Evolutionary conservation across 2,329 filamentous ascomycete genomes (phyloP), one percentile per base, ranked within the genome.

Genomic region (Zymoseptoria passerinii): DNA sequence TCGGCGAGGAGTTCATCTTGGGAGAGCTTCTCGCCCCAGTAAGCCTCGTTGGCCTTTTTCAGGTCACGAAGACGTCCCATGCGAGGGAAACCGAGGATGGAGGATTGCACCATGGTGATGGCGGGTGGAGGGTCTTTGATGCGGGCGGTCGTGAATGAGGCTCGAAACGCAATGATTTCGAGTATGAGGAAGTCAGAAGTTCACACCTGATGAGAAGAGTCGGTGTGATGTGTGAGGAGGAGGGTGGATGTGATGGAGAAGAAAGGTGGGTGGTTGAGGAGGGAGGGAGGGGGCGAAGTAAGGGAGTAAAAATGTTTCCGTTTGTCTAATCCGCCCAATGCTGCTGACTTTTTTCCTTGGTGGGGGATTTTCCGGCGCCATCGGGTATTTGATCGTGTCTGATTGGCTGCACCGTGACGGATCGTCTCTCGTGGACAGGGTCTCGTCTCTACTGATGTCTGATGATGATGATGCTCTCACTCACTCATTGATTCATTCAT

Each of bases 31-130:
- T 88, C 92, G 72, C 81, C 88, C 94, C 94, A 99, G 80, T 87
- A 99, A 77, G 92, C 90, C 80, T 99, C 94, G 68, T 92, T 99
- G 74, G 94, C 94, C 87, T 99, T 99, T 88, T 99, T 99, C 77
- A 99, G 86, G 84, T 99, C 94, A 86, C 94, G 91, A 80, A 95
- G 89, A 73, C 84, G 89, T 80, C 94, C 94, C 90, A 97, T 96
- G 75, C 94, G 92, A 77, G 94, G 94, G 85, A 99, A 99, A 81
- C 94, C 94, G 77, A 99, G 88, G 77, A 99, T 83, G 69, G 94
- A 83, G 66, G 78, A 80, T 66, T 79, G 76, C 58, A 80, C 78
- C 78, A 80, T 80, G 55, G 60, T 72, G 66, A 52, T 54, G 62
- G 59, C 61, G 55, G 55, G 53, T 58, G 28, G 61, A 58, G 54